phyloP scores from a whole-genome alignment of 139 green algal genomes.

The Zygnema cylindricum region DNA sequence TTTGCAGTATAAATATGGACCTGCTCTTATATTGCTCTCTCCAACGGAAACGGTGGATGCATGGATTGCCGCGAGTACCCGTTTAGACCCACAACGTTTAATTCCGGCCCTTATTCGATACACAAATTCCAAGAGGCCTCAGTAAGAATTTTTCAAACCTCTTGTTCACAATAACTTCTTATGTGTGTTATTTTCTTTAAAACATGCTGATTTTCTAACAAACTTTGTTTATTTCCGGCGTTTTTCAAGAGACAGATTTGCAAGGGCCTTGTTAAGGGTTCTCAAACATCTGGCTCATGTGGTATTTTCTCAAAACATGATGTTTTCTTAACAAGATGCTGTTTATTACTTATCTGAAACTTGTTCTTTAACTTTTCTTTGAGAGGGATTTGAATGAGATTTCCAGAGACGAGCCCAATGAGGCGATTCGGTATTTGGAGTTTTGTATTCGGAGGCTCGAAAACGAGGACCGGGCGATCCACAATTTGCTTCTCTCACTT shows the following conservation, averaged over 20 bases:
- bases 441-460: conserved; percentile 73
- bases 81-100: conserved; percentile 65
- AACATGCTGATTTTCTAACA: too few relatives aligned
- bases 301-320: too few relatives aligned
- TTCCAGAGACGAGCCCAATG: conserved; percentile 5
- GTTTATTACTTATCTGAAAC: background rate
- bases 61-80: conserved; percentile 68
- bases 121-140: background rate
- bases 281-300: too few relatives aligned
- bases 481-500: conserved; percentile 79
- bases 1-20: conserved; percentile 88
- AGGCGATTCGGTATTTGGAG: conserved; percentile 79
- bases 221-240: too few relatives aligned
- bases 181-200: too few relatives aligned
- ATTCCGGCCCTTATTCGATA: conserved; percentile 84
- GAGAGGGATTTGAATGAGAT: background rate
- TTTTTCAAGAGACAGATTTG: too few relatives aligned
- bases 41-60: conserved; percentile 75
- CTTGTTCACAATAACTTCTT: too few relatives aligned
- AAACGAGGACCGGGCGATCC: conserved; percentile 69
- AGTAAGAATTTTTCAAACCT: too few relatives aligned
- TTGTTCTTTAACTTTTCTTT: background rate
- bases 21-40: conserved; percentile 74
- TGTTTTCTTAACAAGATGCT: background rate
- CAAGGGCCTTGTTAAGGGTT: too few relatives aligned